These are phyloP conservation scores for Suhomyces sp. DNA, from an alignment of 805 yeast genomes.

Conservation along the genomic window DNA sequence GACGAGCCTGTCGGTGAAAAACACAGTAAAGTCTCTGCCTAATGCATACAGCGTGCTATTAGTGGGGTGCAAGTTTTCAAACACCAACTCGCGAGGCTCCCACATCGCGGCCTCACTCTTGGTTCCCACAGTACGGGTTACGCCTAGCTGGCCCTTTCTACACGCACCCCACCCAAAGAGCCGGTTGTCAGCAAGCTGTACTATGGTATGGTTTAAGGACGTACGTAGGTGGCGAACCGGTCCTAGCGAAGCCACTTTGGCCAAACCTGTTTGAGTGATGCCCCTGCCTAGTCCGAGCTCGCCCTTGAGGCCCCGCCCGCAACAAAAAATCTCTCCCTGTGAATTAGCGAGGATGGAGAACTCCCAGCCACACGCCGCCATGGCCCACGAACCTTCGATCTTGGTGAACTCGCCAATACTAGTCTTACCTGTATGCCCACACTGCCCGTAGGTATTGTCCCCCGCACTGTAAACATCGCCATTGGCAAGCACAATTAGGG, in stretches of 20 bases:
- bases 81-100: conserved; percentile 20
- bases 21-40: conserved; percentile 60
- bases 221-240: conserved; percentile 20
- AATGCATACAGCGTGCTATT: conserved; percentile 24
- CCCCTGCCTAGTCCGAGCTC: conserved; percentile 58
- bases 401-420: conserved; percentile 15
- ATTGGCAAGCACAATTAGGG: conserved; percentile 51
- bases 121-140: conserved; percentile 1
- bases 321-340: conserved; percentile 40
- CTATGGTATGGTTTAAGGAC: conserved; percentile 47
- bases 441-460: conserved; percentile 54
- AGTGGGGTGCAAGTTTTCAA: conserved; percentile 9
- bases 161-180: conserved; percentile 69
- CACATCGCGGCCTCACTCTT: conserved; percentile 18
- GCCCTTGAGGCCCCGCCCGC: conserved; percentile 70
- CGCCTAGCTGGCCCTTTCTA: conserved; percentile 55
- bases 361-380: conserved; percentile 79
- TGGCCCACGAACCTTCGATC: conserved; percentile 34
- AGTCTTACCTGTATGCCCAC: conserved; percentile 27
- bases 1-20: conserved; percentile 9
- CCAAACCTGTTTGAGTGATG: conserved; percentile 7
- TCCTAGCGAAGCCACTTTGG: conserved; percentile 5
- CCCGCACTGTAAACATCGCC: conserved; percentile 64
- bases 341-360: conserved; percentile 51
- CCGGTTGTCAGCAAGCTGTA: conserved; percentile 38